Evolutionary conservation across 2,329 filamentous ascomycete genomes (phyloP).

Genomic region (Tolypocladium amazonense): DNA sequence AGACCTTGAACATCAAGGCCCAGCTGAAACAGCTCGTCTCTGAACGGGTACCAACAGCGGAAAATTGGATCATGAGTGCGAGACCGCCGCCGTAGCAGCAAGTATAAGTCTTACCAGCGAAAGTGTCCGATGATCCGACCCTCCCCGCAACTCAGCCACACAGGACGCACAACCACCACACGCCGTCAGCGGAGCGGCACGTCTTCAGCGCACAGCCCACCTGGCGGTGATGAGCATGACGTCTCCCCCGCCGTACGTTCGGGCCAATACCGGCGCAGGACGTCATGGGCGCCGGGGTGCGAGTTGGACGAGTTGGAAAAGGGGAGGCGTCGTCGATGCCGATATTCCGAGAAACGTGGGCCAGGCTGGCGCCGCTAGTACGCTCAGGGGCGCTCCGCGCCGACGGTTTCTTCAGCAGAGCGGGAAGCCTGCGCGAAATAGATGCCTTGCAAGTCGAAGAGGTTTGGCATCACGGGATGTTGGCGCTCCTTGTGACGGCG

Average conservation of each 20-base stretch:
- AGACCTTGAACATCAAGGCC: not conserved
- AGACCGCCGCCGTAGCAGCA: not conserved
- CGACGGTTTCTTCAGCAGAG: not conserved
- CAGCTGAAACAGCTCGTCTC: not conserved
- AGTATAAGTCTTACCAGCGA: not conserved
- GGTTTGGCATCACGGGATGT: too few species aligned
- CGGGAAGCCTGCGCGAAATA: not conserved
- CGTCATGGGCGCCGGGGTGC: not conserved
- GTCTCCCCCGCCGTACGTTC: not conserved
- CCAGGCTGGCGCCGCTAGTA: not conserved
- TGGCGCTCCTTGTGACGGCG: not conserved
- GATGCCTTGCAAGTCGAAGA: not conserved
- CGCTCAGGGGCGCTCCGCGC: not conserved
- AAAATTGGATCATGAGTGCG: not conserved
- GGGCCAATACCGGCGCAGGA: not conserved
- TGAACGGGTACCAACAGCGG: not conserved
- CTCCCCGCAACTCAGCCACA: not conserved
- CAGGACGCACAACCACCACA: not conserved
- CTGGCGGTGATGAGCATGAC: not conserved
- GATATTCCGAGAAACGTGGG: constrained; percentile 2
- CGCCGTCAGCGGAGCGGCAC: not conserved
- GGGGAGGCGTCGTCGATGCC: constrained; percentile 3
- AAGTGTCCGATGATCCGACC: not conserved
- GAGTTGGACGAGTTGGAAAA: not conserved
- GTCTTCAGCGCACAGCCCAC: not conserved